Percentiles rank a stretch among this genome's conserved stretches.
phyloP scores from a whole-genome alignment of 495 filamentous ascomycete genomes.

The Haplographium delicatum region DNA sequence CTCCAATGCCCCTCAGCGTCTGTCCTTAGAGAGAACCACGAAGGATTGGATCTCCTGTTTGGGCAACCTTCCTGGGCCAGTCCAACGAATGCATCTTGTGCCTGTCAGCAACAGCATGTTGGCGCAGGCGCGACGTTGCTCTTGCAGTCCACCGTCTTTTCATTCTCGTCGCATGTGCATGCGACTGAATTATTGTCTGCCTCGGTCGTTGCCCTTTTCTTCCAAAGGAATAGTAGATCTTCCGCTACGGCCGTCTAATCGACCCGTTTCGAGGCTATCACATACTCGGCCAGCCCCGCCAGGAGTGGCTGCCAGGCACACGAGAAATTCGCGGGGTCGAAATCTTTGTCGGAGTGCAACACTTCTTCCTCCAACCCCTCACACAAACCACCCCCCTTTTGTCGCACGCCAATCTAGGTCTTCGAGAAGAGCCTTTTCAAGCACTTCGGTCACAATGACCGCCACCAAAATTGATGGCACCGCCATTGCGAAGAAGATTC shows the following conservation, averaged over 20 bases:
- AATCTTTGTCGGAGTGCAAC: conserved; percentile 11
- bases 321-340: conserved; percentile 20
- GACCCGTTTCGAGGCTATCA: no score
- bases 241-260: no score
- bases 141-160: conserved; percentile 1
- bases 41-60: no score
- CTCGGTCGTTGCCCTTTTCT: conserved; percentile 11
- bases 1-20: no score
- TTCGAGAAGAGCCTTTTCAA: conserved; percentile 33
- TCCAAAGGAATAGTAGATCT: no score
- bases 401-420: background rate
- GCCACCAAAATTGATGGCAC: conserved; percentile 94
- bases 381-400: background rate
- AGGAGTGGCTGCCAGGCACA: conserved; percentile 11
- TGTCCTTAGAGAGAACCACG: no score
- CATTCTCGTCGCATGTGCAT: no score
- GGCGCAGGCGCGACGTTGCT: background rate
- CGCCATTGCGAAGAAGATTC: conserved; percentile 84
- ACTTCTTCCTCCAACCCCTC: conserved; percentile 9
- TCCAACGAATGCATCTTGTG: background rate
- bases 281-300: conserved; percentile 9
- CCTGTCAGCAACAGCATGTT: conserved; percentile 2
- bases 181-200: conserved; percentile 5
- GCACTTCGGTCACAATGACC: conserved; percentile 57
- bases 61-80: no score